Evolutionary conservation across 2,329 filamentous ascomycete genomes (phyloP).

Genomic region (Penicillium sp.): DNA sequence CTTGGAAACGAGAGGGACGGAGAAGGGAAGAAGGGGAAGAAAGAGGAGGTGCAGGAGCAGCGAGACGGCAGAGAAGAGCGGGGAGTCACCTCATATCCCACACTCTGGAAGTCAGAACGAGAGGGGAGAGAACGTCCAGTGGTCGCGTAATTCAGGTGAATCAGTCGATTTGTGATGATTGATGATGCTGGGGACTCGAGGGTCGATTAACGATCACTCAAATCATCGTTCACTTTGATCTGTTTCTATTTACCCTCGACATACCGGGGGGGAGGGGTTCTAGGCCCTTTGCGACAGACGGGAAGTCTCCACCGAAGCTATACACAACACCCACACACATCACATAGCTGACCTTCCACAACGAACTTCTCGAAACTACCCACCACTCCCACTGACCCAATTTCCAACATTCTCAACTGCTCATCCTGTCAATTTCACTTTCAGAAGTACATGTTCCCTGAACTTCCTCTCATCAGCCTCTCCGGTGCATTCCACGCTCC

Average conservation of each 20-base stretch:
- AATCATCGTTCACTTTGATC: not conserved
- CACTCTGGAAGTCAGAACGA: not conserved
- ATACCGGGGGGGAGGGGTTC: not conserved
- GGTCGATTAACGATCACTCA: not conserved
- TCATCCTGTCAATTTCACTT: not conserved
- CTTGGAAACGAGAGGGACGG: conserved; percentile 10
- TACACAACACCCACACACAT: not conserved
- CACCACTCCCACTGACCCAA: not conserved
- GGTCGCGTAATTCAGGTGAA: not conserved
- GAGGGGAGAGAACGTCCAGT: not conserved
- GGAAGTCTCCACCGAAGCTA: not conserved
- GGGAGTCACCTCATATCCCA: conserved; percentile 31
- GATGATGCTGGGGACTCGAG: not conserved
- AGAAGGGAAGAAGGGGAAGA: conserved; percentile 13
- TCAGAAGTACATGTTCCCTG: not conserved
- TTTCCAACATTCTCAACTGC: not conserved
- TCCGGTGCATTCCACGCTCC: conserved; percentile 28
- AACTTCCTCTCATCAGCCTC: not conserved
- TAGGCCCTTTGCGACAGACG: not conserved
- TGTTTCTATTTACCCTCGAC: not conserved
- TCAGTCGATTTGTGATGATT: not conserved
- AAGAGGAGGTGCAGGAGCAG: conserved; percentile 24
- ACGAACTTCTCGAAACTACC: not conserved
- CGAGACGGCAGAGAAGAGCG: conserved; percentile 19
- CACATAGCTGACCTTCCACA: not conserved